A percentile compares a stretch with the other conserved stretches of the same genome.
Conservation (phyloP, 1,139 yeast species). For the Spencermartinsiella ligniputridi region DNA sequence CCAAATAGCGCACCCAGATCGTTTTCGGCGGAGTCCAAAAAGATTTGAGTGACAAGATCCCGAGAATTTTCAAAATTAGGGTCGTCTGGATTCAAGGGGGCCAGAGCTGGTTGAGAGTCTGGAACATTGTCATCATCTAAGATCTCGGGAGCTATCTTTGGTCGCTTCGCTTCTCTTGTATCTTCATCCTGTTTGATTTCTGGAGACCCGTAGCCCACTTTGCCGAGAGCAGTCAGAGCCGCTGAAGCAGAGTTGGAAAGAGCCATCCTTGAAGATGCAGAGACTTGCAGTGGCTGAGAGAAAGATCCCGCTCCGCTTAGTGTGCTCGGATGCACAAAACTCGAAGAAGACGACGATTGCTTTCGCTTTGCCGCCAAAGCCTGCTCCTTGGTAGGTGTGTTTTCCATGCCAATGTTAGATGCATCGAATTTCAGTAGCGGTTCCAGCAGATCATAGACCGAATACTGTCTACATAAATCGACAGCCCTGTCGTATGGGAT, state of each 20-base stretch:
- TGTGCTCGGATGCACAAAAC: constrained; percentile 3
- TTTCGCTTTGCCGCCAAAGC: constrained; percentile 39
- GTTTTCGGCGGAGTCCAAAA: constrained; percentile 18
- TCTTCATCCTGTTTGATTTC: not conserved
- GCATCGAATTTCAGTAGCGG: constrained; percentile 62
- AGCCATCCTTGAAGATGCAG: constrained; percentile 8
- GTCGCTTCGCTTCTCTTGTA: not conserved
- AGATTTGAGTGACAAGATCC: constrained; percentile 52
- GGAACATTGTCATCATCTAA: constrained; percentile 25
- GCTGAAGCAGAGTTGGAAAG: constrained; percentile 6
- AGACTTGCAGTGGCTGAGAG: constrained; percentile 20
- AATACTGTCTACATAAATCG: constrained; percentile 56
- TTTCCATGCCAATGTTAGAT: constrained; percentile 47
- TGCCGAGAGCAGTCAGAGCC: constrained; percentile 10
- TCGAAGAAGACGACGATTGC: constrained; percentile 16
- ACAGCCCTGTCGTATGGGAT: constrained; percentile 61
- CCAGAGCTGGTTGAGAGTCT: constrained; percentile 36
- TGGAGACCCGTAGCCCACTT: constrained; percentile 9
- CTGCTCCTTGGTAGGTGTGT: constrained; percentile 58
- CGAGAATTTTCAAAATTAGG: constrained; percentile 45
- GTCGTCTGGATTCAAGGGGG: constrained; percentile 44
- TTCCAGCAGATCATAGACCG: constrained; percentile 55
- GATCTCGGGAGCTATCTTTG: constrained; percentile 6
- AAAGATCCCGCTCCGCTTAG: constrained; percentile 7
- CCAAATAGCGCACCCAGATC: constrained; percentile 16